Evolutionary conservation across 225 moss, liverwort and hornwort species (phyloP).

Genomic region (Pleurozium schreberi): DNA sequence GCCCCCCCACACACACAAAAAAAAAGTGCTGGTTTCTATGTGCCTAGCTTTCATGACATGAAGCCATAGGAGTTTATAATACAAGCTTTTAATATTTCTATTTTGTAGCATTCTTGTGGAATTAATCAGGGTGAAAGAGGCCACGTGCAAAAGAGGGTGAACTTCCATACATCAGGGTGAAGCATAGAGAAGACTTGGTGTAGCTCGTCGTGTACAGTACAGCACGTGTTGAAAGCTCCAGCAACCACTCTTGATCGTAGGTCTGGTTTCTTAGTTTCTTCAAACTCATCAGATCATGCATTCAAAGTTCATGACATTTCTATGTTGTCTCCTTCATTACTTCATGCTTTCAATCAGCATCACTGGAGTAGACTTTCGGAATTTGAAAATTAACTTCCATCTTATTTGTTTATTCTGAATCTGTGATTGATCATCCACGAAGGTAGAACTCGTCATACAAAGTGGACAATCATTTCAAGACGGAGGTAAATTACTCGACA

Average conservation of each 20-base stretch:
- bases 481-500: no score
- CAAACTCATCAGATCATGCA: neutral
- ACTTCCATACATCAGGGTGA: constrained; percentile 27
- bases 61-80: neutral
- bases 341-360: neutral
- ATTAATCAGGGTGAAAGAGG: neutral
- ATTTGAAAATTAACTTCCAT: neutral
- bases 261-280: constrained; percentile 8
- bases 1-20: no score
- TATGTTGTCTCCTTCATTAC: neutral
- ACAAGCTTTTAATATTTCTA: neutral
- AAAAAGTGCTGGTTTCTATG: no score
- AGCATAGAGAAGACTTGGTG: constrained; percentile 28
- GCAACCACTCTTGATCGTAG: constrained; percentile 33
- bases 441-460: no score
- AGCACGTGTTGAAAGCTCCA: constrained; percentile 37
- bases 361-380: neutral
- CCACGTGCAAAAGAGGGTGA: constrained; percentile 33
- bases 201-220: neutral
- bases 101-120: constrained; percentile 37
- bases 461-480: no score
- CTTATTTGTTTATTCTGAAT: neutral
- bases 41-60: neutral
- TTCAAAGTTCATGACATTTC: neutral
- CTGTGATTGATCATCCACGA: neutral